Base-by-base conservation (phyloP, 2,329 filamentous ascomycete genomes). In the Fusarium proliferatum region DNA sequence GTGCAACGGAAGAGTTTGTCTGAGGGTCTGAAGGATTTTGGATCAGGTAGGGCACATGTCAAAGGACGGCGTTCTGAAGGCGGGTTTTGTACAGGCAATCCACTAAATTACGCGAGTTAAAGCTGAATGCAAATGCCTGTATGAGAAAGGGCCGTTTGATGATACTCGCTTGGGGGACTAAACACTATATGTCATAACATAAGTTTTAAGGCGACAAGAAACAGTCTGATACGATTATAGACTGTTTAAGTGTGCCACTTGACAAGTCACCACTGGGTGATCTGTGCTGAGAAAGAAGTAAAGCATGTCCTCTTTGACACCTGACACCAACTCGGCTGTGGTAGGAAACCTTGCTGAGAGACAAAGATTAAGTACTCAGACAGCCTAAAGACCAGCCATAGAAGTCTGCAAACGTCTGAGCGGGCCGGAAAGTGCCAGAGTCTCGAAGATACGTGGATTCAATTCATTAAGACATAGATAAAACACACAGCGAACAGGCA, bases 231-330 rank as follows among this genome's bases (percentile, higher is more conserved):
- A 6, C 34, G 12, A 16, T 21, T 13, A 70, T 26, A 41, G 28
- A 21, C 56, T 33, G 13, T 39, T 41, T 16, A 3, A 36, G 15
- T 9, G 21, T 42, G 8, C n/a, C 28, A 51, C 26, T 43, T 41
- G 52, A 51, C 23, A 67, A 55, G n/a, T 56, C 19, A n/a, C 39
- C 55, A 51, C 58, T 39, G 38, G 53, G 48, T 61, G 64, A 42
- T n/a, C 52, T 17, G 26, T 9, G 26, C 33, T 64, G 48, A 61
- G 59, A 12, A 8, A 43, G 55, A 58, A 49, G 55, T 11, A 65
- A 41, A 53, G 53, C 28, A 48, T 30, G 56, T 39, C 48, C 52
- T 76, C 45, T 48, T 41, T 33, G 30, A 33, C 30, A 33, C 30
- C 13, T 5, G 30, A 6, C 30, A 33, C 30, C 30, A 51, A 46